Evolutionary conservation across 495 filamentous ascomycete genomes (phyloP).

Genomic region (Hamigera avellanea): DNA sequence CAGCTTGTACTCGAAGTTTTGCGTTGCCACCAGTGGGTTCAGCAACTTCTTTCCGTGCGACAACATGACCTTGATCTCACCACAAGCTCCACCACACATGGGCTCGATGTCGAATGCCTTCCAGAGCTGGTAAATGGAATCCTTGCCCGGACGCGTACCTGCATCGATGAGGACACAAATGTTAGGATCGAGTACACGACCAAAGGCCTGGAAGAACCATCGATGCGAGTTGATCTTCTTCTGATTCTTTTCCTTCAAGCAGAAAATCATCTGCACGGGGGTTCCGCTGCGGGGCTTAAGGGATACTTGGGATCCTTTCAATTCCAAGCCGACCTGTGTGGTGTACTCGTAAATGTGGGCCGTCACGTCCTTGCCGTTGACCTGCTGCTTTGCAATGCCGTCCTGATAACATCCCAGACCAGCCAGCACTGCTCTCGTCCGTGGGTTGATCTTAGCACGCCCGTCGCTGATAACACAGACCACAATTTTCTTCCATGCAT

Average conservation of each 20-base stretch:
- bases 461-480: conserved; percentile 98
- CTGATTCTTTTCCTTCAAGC: conserved; percentile 98
- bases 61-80: conserved; percentile 99
- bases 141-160: conserved; percentile 84
- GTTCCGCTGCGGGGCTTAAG: conserved; percentile 62
- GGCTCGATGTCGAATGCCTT: conserved; percentile 97
- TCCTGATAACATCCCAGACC: conserved; percentile 96
- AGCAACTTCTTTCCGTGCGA: conserved; percentile 81
- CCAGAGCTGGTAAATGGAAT: conserved; percentile 95
- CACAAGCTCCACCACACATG: conserved; percentile 93
- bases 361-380: conserved; percentile 93
- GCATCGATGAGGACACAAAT: conserved; percentile 96
- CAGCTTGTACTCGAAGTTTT: conserved; percentile 99
- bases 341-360: conserved; percentile 99
- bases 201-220: conserved; percentile 99
- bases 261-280: conserved; percentile 96
- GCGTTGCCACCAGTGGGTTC: conserved; percentile 89
- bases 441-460: conserved; percentile 92
- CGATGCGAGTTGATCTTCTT: conserved; percentile 99
- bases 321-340: conserved; percentile 74
- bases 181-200: conserved; percentile 82
- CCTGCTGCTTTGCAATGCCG: conserved; percentile 96
- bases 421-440: conserved; percentile 80
- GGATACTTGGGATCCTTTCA: conserved; percentile 80
- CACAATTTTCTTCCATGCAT: conserved; percentile 99